Base-by-base conservation (phyloP, 1,139 yeast genomes). In the Eremothecium cymbalariae region DNA sequence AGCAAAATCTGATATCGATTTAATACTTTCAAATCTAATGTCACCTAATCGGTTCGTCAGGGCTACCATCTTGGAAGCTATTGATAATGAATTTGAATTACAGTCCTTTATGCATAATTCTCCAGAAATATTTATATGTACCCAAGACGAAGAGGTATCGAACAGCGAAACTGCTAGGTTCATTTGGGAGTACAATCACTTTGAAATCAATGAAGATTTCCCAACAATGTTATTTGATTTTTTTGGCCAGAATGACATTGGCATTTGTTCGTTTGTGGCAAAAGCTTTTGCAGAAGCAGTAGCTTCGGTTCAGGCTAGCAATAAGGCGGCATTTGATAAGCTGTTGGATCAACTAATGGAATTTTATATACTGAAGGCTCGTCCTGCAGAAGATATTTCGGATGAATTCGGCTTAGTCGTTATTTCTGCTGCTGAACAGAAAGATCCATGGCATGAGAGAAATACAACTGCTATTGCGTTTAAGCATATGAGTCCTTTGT, bases 1-100 rank as follows among this genome's bases (percentile, higher is more conserved):
- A 35, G 61, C 72, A 0, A 57, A 61, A 1, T 55, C 50, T 1
- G 97, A 90, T 55, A 62, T 86, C 44, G 50, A 63, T 15, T 60
- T 80, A 9, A 60, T 88, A 32, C 62, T 85, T 28, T 60, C 65
- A n/a, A 74, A 72, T 30, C 55, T 82, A 11, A 58, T 82, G 22
- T 67, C 81, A 0, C 70, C 84, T 0, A 80, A 77, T 40, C 60
- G 65, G 5, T 81, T 82, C 60, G 93, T 86, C 7, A 76, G 94
- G 45, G 68, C 77, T 8, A 72, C 94, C 1, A 71, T 88, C 27
- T 66, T 93, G 44, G 96, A 90, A 56, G 79, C 79, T 7, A 58
- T 93, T 30, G 97, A 90, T 54, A 73, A 84, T 34, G 96, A 90
- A 51, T 80, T 86, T 47, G 95, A 86, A 43, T 61, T 90, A 36